Evolutionary conservation across 2,329 filamentous ascomycete species (phyloP).

Genomic region (Venturia carpophila): DNA sequence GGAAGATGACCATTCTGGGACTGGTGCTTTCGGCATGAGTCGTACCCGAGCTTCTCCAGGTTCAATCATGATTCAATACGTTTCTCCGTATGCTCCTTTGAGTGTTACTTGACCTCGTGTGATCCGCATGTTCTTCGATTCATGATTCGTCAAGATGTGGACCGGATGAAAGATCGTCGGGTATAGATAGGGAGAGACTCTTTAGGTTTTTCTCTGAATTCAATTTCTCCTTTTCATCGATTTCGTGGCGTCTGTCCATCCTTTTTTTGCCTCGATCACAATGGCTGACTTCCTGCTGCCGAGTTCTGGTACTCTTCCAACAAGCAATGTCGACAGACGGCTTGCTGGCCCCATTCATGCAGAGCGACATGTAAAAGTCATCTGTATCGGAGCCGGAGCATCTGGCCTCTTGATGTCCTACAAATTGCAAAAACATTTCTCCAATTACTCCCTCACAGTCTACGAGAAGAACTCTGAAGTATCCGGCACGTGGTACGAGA

Average conservation of each 20-base stretch:
- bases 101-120: background rate
- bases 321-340: slow-evolving; percentile 26
- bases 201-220: background rate
- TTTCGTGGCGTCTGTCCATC: background rate
- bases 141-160: background rate
- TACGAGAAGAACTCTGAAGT: slow-evolving; percentile 45
- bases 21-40: background rate
- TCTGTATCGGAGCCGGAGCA: slow-evolving; percentile 43
- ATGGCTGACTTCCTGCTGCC: slow-evolving; percentile 29
- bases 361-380: slow-evolving; percentile 30
- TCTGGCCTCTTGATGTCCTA: slow-evolving; percentile 43
- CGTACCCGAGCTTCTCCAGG: background rate
- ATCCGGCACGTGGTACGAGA: slow-evolving; percentile 47
- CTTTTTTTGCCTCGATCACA: slow-evolving; percentile 7
- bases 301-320: slow-evolving; percentile 21
- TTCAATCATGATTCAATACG: background rate
- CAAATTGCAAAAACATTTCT: slow-evolving; percentile 40
- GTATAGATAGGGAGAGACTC: background rate
- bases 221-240: background rate
- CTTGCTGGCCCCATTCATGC: slow-evolving; percentile 29
- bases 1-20: background rate
- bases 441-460: slow-evolving; percentile 35
- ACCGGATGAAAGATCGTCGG: background rate
- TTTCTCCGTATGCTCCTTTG: background rate
- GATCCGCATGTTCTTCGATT: background rate